Evolutionary conservation across 169 alveolate species (phyloP), one percentile per base, ranked within the genome.

Genomic region (Cyclospora cayetanensis): DNA sequence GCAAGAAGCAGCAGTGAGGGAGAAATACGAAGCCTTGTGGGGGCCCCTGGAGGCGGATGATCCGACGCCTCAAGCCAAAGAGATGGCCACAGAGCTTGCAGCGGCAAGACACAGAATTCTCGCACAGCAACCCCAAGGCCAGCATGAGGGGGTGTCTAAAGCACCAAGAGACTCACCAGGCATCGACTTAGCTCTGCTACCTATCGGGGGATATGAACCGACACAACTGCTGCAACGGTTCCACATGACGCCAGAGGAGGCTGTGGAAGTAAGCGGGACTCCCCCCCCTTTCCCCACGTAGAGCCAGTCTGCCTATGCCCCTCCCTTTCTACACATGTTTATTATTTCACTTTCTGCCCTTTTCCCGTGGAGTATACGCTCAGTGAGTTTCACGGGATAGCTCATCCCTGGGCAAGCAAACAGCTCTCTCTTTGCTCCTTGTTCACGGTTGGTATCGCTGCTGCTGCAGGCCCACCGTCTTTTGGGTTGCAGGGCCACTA

Each of bases 231-330:
- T 60, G 91, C 29, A 41, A 18, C 42, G 68, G 15, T 60, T 41
- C 66, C 79, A 84, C 39, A 84, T 84, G 91, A 27, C 31, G 18
- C 91, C 91, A 2, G 83, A 84, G 22, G 91, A 84, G 37, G 82
- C 91, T 11, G 91, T 84, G 1, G 63, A 53, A 1, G 90, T 82
- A 22, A 82, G 90, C 35, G 35, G 84, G n/a, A 46, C 7, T 15
- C 55, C 55, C 55, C 7, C 55, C n/a, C n/a, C n/a, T n/a, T n/a
- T n/a, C n/a, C n/a, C n/a, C n/a, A n/a, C n/a, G n/a, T n/a, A n/a
- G n/a, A n/a, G n/a, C n/a, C n/a, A n/a, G n/a, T n/a, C n/a, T n/a
- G n/a, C n/a, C n/a, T n/a, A n/a, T n/a, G n/a, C n/a, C n/a, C n/a
- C n/a, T n/a, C n/a, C n/a, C n/a, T n/a, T n/a, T n/a, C n/a, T n/a